Evolutionary conservation across 176 grass and related monocot species (phyloP).

Genomic region (Tuctoria greenei): DNA sequence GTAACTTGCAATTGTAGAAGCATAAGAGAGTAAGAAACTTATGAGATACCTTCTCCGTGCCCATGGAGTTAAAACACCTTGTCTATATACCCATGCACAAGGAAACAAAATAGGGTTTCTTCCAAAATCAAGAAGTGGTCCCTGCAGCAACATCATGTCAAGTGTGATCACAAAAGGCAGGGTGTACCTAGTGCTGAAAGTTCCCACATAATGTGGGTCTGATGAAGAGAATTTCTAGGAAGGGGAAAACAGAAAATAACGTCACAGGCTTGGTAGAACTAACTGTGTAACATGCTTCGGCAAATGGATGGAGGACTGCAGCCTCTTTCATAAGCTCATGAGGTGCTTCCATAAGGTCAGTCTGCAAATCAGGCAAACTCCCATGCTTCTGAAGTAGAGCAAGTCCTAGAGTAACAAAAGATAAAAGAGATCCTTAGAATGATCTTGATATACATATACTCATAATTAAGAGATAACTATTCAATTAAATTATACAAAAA

Average conservation of each 20-base stretch:
- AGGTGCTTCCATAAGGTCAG: constrained; percentile 65
- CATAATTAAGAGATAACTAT: background rate
- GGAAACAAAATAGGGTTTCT: constrained; percentile 97
- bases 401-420: constrained; percentile 57
- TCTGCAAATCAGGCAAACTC: constrained; percentile 47
- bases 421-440: constrained; percentile 30
- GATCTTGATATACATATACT: constrained; percentile 12
- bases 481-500: background rate
- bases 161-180: constrained; percentile 29
- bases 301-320: constrained; percentile 71
- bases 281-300: constrained; percentile 96
- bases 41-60: constrained; percentile 59
- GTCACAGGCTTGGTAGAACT: constrained; percentile 21
- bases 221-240: no score
- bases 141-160: constrained; percentile 58
- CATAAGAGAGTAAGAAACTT: constrained; percentile 4
- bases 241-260: constrained; percentile 9
- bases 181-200: no score
- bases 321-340: constrained; percentile 75
- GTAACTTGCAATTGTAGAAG: constrained; percentile 3
- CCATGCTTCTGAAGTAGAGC: constrained; percentile 83
- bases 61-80: constrained; percentile 94
- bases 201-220: no score
- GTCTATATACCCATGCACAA: constrained; percentile 94
- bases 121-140: constrained; percentile 94